Evolutionary conservation across 805 yeast genomes (phyloP), one percentile per base, ranked within the genome.

Genomic region (Metschnikowia vanudenii): DNA sequence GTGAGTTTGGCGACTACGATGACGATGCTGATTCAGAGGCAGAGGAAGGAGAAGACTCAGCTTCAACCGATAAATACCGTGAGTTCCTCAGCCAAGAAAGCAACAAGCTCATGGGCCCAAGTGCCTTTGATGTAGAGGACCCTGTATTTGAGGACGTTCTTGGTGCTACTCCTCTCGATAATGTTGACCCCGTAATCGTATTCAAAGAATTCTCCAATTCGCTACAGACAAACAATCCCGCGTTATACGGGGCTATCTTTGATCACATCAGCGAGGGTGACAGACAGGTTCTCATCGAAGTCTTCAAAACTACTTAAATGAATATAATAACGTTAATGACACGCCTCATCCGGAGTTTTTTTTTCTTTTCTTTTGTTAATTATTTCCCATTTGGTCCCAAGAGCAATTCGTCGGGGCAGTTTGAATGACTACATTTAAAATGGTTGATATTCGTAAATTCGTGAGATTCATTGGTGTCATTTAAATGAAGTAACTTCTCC

Each of bases 401-500:
- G n/a, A n/a, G n/a, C n/a, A n/a, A n/a, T n/a, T n/a, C n/a, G n/a
- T n/a, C n/a, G n/a, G n/a, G n/a, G n/a, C n/a, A n/a, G n/a, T n/a
- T n/a, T n/a, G n/a, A n/a, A n/a, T n/a, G n/a, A n/a, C n/a, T n/a
- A n/a, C n/a, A n/a, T n/a, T n/a, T n/a, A n/a, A n/a, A n/a, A n/a
- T n/a, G n/a, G n/a, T n/a, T 22, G 8, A 22, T 20, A 28, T 24
- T 34, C 43, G 28, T 38, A n/a, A 35, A 26, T 18, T 29, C 35
- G 17, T 19, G 14, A 37, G 14, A n/a, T 28, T 18, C 14, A 24
- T 13, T 11, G 12, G 24, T 11, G 18, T n/a, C 4, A 3, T 12
- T 39, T 69, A 89, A 8, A 92, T 89, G 64, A 89, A 91, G 61
- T 94, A 92, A 61, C 96, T 88, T 63, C 87, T 85, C 87, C 96